Conservation (phyloP, 768 basidiomycete species). For the Tulasnella sp. region DNA sequence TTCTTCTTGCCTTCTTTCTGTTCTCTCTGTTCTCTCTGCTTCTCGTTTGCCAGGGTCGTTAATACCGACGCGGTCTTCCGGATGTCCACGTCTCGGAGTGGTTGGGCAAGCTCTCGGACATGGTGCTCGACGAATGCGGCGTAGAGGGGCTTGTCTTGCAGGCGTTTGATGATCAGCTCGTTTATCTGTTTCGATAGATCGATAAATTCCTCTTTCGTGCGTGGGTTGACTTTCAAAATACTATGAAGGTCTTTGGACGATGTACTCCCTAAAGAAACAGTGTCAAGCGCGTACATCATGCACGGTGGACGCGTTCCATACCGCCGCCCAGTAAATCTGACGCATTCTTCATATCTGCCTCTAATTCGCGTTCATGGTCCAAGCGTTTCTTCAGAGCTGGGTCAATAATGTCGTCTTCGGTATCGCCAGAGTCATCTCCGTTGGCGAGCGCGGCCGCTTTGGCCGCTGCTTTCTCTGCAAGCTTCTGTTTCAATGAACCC, state of each 20-base stretch:
- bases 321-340: conserved; percentile 67
- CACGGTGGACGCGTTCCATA: too few relatives aligned
- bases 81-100: conserved; percentile 82
- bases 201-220: conserved; percentile 81
- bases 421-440: conserved; percentile 40
- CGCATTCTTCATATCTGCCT: conserved; percentile 76
- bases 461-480: conserved; percentile 81
- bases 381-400: conserved; percentile 61
- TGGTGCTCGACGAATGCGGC: conserved; percentile 74
- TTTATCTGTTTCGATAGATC: conserved; percentile 61
- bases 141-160: conserved; percentile 74
- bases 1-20: conserved; percentile 83
- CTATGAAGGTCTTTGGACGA: conserved; percentile 39
- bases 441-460: conserved; percentile 41
- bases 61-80: conserved; percentile 77
- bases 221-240: conserved; percentile 65
- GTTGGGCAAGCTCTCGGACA: conserved; percentile 55
- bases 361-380: conserved; percentile 72
- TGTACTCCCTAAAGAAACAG: background rate
- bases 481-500: conserved; percentile 86
- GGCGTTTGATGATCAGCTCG: conserved; percentile 60
- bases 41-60: conserved; percentile 85
- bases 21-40: conserved; percentile 81
- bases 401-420: conserved; percentile 53
- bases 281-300: too few relatives aligned